Evolutionary conservation across 129 eudicot genomes (phyloP).

Genomic region (Saposhnikovia divaricata): DNA sequence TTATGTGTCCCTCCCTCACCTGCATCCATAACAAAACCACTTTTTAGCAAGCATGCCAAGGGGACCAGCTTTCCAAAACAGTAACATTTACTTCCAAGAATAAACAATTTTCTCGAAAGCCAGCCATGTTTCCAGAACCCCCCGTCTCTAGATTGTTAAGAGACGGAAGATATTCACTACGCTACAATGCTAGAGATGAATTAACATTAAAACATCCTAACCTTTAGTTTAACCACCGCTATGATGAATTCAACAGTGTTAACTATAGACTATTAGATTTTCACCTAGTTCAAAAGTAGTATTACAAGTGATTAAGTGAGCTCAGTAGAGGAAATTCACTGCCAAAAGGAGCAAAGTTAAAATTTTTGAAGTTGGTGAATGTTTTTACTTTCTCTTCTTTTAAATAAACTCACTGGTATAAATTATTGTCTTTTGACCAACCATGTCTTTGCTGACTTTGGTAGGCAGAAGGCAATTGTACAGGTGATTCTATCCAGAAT

Average conservation of each 20-base stretch:
- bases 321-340: neutral
- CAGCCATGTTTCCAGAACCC: neutral
- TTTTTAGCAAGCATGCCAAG: neutral
- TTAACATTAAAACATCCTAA: neutral
- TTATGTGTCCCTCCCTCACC: slow-evolving; percentile 15
- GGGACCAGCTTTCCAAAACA: neutral
- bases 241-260: neutral
- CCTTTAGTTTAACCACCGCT: neutral
- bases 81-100: neutral
- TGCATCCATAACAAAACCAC: slow-evolving; percentile 16
- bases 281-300: neutral
- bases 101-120: neutral
- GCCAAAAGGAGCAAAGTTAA: slow-evolving; percentile 9
- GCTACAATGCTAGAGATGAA: neutral
- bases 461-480: slow-evolving; percentile 2
- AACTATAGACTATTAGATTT: neutral
- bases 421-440: slow-evolving; percentile 5
- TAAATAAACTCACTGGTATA: neutral
- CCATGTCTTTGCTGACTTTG: slow-evolving; percentile 8
- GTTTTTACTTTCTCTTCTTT: slow-evolving; percentile 20
- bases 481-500: slow-evolving; percentile 1
- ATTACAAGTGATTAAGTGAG: neutral
- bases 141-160: neutral
- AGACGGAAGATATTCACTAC: neutral
- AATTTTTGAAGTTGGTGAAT: neutral